Percentiles rank a stretch among this genome's conserved stretches.
phyloP scores from a whole-genome alignment of 192 early-diverging fungal genomes.

The Podila epicladia region DNA sequence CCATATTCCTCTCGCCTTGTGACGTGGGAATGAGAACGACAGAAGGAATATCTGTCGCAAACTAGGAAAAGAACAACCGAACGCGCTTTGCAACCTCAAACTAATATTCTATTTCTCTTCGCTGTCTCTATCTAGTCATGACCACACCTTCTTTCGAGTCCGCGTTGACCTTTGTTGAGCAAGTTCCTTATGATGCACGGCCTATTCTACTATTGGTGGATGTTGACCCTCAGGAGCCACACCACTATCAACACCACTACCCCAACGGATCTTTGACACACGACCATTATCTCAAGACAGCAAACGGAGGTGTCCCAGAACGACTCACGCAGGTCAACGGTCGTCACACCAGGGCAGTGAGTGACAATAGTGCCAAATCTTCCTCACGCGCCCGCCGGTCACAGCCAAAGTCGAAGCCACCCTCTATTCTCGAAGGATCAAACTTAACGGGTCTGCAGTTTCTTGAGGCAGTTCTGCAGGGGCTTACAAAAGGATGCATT shows the following conservation, averaged over 20 bases:
- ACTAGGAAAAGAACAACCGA: no score
- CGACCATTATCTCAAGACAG: constrained; percentile 14
- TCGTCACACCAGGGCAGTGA: constrained; percentile 24
- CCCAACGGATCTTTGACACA: neutral
- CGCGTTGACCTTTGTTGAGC: constrained; percentile 24
- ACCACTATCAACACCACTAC: neutral
- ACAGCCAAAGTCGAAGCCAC: constrained; percentile 1
- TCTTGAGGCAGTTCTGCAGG: constrained; percentile 31
- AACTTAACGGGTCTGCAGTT: constrained; percentile 36
- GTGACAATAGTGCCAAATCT: constrained; percentile 13
- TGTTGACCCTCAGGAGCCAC: constrained; percentile 22
- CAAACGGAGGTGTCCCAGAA: constrained; percentile 3
- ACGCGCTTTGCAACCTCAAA: neutral
- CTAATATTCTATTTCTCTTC: neutral
- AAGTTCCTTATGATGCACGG: constrained; percentile 23
- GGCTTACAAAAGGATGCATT: constrained; percentile 37
- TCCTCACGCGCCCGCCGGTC: constrained; percentile 6
- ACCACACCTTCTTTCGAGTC: constrained; percentile 26
- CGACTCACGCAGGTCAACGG: constrained; percentile 9
- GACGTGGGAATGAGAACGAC: no score
- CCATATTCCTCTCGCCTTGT: no score
- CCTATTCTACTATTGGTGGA: constrained; percentile 46
- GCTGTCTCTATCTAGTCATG: constrained; percentile 12
- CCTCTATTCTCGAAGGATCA: neutral
- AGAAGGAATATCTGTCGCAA: no score